Conservation (phyloP, 495 filamentous ascomycete genomes). For the Penicillium simplicissimum region DNA sequence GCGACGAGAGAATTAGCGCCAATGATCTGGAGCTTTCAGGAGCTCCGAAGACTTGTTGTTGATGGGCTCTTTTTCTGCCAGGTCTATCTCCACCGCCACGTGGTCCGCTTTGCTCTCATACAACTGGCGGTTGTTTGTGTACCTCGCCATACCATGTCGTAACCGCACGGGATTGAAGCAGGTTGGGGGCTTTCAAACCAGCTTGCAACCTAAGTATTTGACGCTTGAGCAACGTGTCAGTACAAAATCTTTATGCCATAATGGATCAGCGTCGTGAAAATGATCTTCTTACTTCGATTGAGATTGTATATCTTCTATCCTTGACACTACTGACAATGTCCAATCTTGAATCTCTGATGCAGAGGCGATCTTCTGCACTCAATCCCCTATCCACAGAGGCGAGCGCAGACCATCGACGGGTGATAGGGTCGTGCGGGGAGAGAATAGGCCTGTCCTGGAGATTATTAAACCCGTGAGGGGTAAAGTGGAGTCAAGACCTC, state of each 20-base stretch:
- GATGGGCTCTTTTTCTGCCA: constrained; percentile 16
- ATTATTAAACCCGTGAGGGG: not conserved
- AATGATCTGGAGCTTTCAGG: not conserved
- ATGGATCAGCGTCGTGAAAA: too few species aligned
- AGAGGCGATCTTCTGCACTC: too few species aligned
- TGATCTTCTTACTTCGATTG: too few species aligned
- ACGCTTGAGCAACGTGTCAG: too few species aligned
- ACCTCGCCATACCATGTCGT: not conserved
- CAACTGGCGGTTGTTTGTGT: not conserved
- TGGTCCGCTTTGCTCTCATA: not conserved
- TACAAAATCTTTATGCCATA: too few species aligned
- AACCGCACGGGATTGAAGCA: too few species aligned
- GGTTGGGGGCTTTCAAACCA: too few species aligned
- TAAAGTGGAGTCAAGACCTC: constrained; percentile 2
- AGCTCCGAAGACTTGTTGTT: not conserved
- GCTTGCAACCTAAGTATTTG: too few species aligned
- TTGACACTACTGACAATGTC: too few species aligned
- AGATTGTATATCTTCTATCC: too few species aligned
- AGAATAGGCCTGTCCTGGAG: not conserved
- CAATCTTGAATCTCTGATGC: too few species aligned
- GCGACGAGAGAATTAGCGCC: not conserved
- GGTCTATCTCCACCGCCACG: not conserved
- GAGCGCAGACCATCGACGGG: not conserved
- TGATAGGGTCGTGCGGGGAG: constrained; percentile 4
- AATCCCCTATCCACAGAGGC: too few species aligned